Evolutionary conservation across 352 stramenopile genomes (phyloP).

Genomic region (Phytophthora pini): DNA sequence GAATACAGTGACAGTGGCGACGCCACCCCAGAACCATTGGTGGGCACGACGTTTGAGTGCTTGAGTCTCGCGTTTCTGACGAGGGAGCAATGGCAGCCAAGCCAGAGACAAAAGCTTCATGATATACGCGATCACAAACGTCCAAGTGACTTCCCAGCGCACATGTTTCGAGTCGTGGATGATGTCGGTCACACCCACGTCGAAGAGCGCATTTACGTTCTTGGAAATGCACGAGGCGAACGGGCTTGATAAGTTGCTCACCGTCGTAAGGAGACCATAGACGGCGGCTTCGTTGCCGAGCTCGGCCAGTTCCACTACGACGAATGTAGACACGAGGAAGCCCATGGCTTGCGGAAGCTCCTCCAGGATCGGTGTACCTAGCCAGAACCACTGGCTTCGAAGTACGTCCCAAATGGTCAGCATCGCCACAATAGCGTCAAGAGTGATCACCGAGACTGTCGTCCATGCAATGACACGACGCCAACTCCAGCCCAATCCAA

Average conservation of each 20-base stretch:
- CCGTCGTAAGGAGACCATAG: conserved; percentile 64
- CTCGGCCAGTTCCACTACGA: conserved; percentile 66
- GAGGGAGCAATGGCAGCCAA: conserved; percentile 62
- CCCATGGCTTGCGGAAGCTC: conserved; percentile 53
- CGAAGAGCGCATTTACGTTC: conserved; percentile 44
- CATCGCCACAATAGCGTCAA: conserved; percentile 51
- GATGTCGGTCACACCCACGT: conserved; percentile 46
- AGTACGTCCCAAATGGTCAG: conserved; percentile 57
- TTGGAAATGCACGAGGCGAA: conserved; percentile 56
- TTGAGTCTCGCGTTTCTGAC: conserved; percentile 64
- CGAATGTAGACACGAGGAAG: conserved; percentile 64
- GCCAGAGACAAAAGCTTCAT: conserved; percentile 56
- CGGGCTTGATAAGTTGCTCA: conserved; percentile 50
- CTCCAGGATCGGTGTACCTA: conserved; percentile 56
- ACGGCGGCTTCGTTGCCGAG: conserved; percentile 60
- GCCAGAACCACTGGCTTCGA: conserved; percentile 70
- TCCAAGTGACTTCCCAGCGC: conserved; percentile 43
- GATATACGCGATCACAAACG: conserved; percentile 53
- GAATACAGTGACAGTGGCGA: conserved; percentile 42
- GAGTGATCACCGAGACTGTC: conserved; percentile 38
- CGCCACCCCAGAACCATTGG: conserved; percentile 42
- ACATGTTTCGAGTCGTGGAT: conserved; percentile 42
- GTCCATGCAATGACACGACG: conserved; percentile 45
- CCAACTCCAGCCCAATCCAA: conserved; percentile 63
- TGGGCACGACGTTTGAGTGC: conserved; percentile 46